A percentile compares a stretch with the other conserved stretches of the same genome.
Conservation (phyloP, 805 yeast species). For the Ogataea dorogensis region DNA sequence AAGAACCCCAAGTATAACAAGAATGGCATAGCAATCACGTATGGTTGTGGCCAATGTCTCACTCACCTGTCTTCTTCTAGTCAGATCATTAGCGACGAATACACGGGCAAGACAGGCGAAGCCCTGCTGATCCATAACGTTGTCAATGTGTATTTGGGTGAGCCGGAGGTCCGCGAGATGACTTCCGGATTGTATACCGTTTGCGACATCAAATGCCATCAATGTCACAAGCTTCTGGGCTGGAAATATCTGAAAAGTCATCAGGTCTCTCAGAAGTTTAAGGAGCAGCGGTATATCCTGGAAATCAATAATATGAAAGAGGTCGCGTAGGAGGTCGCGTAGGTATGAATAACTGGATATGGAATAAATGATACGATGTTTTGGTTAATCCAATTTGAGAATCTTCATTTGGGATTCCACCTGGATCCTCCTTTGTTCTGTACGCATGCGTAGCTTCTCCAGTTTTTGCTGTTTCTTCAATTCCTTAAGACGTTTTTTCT, state of each 20-base stretch:
- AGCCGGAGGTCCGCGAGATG: constrained; percentile 40
- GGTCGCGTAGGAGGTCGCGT: constrained; percentile 8
- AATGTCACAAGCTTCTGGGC: constrained; percentile 54
- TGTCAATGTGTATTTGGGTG: constrained; percentile 26
- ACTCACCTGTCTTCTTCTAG: constrained; percentile 32
- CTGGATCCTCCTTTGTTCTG: constrained; percentile 20
- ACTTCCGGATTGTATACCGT: constrained; percentile 59
- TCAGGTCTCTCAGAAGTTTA: constrained; percentile 46
- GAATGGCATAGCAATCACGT: constrained; percentile 26
- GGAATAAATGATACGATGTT: neutral
- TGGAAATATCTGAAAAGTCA: constrained; percentile 61
- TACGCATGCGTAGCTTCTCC: constrained; percentile 28
- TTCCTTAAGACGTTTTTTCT: constrained; percentile 33
- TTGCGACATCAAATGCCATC: constrained; percentile 54
- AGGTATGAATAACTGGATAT: neutral
- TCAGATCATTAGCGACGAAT: constrained; percentile 36
- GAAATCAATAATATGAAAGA: constrained; percentile 35
- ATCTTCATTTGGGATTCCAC: constrained; percentile 13
- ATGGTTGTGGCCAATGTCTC: constrained; percentile 30
- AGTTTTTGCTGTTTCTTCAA: constrained; percentile 36
- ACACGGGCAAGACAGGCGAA: constrained; percentile 55
- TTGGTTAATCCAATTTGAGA: constrained; percentile 15
- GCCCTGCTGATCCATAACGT: constrained; percentile 54
- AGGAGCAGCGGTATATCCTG: constrained; percentile 60
- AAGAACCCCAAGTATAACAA: constrained; percentile 18